These are phyloP conservation scores for Adansonia grandidieri DNA, from an alignment of 441 rosid species.

Conservation along the genomic window DNA sequence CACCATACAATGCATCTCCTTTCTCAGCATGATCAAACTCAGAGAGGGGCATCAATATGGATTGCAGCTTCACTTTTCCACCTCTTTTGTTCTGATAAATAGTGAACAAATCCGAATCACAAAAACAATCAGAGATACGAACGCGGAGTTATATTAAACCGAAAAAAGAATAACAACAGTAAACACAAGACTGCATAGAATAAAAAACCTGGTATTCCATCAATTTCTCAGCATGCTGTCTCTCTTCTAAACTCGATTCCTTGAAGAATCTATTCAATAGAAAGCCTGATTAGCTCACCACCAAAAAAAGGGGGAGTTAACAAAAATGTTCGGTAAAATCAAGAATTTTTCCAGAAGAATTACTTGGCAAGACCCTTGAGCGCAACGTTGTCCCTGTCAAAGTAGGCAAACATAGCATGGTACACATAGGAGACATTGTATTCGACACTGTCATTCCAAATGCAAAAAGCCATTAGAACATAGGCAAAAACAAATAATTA, in stretches of 20 bases:
- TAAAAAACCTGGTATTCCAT: constrained; percentile 66
- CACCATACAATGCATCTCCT: constrained; percentile 74
- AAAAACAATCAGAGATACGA: neutral
- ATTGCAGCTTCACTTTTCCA: constrained; percentile 65
- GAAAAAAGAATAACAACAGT: neutral
- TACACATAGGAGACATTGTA: constrained; percentile 72
- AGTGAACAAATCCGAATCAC: constrained; percentile 22
- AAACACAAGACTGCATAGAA: neutral
- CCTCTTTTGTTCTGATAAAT: constrained; percentile 64
- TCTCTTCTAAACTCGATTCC: constrained; percentile 64
- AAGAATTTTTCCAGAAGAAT: constrained; percentile 4
- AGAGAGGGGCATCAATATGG: constrained; percentile 61
- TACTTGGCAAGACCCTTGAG: constrained; percentile 72
- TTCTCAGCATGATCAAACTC: constrained; percentile 76
- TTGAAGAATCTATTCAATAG: constrained; percentile 53
- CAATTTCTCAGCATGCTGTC: constrained; percentile 68
- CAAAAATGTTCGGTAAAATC: neutral
- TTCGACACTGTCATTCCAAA: constrained; percentile 49
- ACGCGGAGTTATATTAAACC: neutral
- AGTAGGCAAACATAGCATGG: constrained; percentile 67
- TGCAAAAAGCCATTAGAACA: constrained; percentile 9
- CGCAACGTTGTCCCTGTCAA: constrained; percentile 68
- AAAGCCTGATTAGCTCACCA: neutral
- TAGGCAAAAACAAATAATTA: neutral
- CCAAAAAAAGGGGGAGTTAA: neutral